Conservation (phyloP, 768 basidiomycete genomes). For the Antrodiella citrinella region DNA sequence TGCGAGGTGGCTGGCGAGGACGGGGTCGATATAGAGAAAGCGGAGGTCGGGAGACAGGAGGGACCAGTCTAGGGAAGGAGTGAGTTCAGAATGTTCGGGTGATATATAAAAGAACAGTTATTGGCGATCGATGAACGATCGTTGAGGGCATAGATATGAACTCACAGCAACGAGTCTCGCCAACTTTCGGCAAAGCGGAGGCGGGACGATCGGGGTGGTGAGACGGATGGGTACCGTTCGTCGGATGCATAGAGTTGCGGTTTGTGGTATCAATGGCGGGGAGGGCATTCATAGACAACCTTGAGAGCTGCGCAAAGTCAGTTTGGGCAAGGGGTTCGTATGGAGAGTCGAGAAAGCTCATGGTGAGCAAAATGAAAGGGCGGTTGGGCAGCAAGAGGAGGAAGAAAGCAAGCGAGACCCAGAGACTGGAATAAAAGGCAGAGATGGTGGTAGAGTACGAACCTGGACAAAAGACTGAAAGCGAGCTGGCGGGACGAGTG, state of each 20-base stretch:
- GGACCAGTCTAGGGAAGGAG: conserved; percentile 57
- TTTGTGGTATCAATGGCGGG: conserved; percentile 28
- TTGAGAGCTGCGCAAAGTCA: conserved; percentile 16
- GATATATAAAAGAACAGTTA: conserved; percentile 24
- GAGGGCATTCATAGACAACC: conserved; percentile 17
- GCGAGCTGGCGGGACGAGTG: background rate
- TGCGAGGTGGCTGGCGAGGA: conserved; percentile 62
- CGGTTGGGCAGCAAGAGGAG: conserved; percentile 12
- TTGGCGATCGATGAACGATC: conserved; percentile 35
- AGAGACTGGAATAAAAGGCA: conserved; percentile 3
- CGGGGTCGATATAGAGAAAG: conserved; percentile 81
- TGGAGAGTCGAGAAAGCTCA: conserved; percentile 25
- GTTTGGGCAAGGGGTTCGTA: conserved; percentile 23
- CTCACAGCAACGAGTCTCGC: conserved; percentile 74
- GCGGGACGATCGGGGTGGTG: conserved; percentile 28
- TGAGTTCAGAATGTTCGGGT: conserved; percentile 16
- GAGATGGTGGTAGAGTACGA: background rate
- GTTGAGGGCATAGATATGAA: conserved; percentile 19
- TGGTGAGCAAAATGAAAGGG: conserved; percentile 10
- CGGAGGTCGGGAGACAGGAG: conserved; percentile 66
- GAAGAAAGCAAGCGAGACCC: conserved; percentile 2
- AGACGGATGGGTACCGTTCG: conserved; percentile 18
- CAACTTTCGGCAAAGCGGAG: conserved; percentile 44
- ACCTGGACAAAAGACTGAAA: background rate
- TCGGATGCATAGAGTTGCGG: conserved; percentile 23